Evolutionary conservation across 2,329 filamentous ascomycete genomes (phyloP).

Genomic region (Aspergillus sp.): DNA sequence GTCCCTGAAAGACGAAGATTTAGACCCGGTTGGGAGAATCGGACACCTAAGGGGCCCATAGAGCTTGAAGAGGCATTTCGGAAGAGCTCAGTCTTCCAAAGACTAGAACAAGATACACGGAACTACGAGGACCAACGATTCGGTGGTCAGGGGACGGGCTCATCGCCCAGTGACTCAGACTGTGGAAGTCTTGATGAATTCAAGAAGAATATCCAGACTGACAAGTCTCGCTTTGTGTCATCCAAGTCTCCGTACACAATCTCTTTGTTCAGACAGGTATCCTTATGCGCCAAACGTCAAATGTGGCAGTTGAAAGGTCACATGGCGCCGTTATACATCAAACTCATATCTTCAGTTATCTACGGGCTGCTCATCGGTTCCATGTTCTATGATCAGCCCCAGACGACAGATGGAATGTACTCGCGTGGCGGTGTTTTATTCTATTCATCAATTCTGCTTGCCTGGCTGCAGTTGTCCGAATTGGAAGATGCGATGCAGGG

Average conservation of each 20-base stretch:
- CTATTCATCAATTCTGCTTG: slow-evolving; percentile 58
- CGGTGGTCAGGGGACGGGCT: slow-evolving; percentile 33
- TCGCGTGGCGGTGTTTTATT: slow-evolving; percentile 56
- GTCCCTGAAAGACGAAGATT: slow-evolving; percentile 64
- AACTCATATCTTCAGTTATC: slow-evolving; percentile 66
- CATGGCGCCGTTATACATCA: slow-evolving; percentile 64
- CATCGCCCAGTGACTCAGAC: slow-evolving; percentile 40
- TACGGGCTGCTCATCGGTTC: slow-evolving; percentile 68
- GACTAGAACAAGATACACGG: slow-evolving; percentile 54
- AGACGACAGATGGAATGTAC: slow-evolving; percentile 55
- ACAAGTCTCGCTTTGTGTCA: slow-evolving; percentile 48
- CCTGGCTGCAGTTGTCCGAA: slow-evolving; percentile 67
- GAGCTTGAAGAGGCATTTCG: slow-evolving; percentile 65
- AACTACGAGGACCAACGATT: slow-evolving; percentile 47
- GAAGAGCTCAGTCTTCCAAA: slow-evolving; percentile 54
- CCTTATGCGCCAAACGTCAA: slow-evolving; percentile 57
- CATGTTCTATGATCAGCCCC: slow-evolving; percentile 63
- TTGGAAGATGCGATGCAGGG: slow-evolving; percentile 70
- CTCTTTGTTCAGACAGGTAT: slow-evolving; percentile 64
- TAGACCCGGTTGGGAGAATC: slow-evolving; percentile 56
- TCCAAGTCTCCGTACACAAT: slow-evolving; percentile 70
- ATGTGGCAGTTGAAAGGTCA: slow-evolving; percentile 72
- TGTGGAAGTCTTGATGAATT: slow-evolving; percentile 41
- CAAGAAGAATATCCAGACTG: slow-evolving; percentile 55
- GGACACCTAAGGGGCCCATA: slow-evolving; percentile 59